phyloP scores from a whole-genome alignment of 768 basidiomycete genomes.

The Kondoa subrosea region DNA sequence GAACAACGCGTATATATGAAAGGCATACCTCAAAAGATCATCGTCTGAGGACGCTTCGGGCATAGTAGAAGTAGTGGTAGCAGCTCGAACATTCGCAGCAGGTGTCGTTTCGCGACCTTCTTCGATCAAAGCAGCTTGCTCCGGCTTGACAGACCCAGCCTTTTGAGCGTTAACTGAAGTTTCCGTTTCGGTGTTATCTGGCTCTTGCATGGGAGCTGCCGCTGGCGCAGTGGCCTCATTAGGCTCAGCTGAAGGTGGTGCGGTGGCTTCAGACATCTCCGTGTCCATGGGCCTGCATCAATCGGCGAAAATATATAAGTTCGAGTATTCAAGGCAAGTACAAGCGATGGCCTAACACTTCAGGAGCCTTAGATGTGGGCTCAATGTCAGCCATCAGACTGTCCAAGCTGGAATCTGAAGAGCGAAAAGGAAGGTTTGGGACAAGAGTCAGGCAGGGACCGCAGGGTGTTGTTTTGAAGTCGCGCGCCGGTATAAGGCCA shows the following conservation, averaged over 20 bases:
- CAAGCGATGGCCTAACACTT: too few species aligned
- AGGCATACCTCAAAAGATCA: background rate
- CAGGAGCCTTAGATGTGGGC: too few species aligned
- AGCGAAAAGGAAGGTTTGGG: too few species aligned
- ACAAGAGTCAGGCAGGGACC: too few species aligned
- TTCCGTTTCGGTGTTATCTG: background rate
- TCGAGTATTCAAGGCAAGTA: too few species aligned
- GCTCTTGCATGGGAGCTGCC: background rate
- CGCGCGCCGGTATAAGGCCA: too few species aligned
- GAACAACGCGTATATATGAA: background rate
- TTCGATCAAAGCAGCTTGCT: background rate
- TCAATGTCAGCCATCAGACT: too few species aligned
- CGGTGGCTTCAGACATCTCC: background rate
- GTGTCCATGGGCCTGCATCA: too few species aligned
- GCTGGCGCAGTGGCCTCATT: background rate
- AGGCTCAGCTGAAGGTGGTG: too few species aligned
- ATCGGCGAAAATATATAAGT: too few species aligned
- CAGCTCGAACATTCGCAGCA: background rate
- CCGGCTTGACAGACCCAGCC: background rate
- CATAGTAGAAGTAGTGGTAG: background rate
- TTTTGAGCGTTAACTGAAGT: background rate
- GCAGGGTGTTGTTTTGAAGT: too few species aligned
- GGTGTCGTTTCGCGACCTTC: background rate
- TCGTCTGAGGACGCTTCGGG: background rate
- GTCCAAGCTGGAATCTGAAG: too few species aligned